A percentile compares a stretch with the other conserved stretches of the same genome.
Conservation (phyloP, 768 basidiomycete genomes). For the Leccinum pellstonianum region DNA sequence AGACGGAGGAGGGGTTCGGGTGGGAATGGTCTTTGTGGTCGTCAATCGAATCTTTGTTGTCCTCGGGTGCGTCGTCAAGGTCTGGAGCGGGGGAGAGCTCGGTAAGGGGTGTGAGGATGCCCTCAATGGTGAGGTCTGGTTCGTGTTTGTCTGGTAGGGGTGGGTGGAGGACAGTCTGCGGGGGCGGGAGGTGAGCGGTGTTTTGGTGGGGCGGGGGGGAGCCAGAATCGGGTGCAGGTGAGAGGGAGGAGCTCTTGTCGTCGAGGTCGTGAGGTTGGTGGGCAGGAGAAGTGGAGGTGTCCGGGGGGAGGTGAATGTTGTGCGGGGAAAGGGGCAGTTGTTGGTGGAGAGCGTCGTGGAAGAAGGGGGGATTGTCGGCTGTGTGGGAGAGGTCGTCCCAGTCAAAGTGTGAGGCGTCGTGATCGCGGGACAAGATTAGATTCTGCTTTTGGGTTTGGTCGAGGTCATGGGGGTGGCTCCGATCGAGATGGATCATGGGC, state of each 20-base stretch:
- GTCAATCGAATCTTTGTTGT: constrained; percentile 37
- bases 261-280: constrained; percentile 23
- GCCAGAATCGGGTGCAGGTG: constrained; percentile 50
- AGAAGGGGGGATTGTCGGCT: constrained; percentile 24
- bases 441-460: constrained; percentile 40
- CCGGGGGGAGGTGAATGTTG: constrained; percentile 13
- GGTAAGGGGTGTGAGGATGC: constrained; percentile 64
- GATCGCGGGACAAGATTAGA: constrained; percentile 42
- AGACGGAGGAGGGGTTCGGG: constrained; percentile 16
- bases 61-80: constrained; percentile 41
- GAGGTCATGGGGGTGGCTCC: constrained; percentile 44
- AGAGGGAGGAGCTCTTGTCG: constrained; percentile 56
- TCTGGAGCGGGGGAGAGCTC: constrained; percentile 71
- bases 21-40: constrained; percentile 23
- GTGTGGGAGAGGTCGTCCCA: constrained; percentile 35
- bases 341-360: constrained; percentile 27
- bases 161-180: constrained; percentile 17
- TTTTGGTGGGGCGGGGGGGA: constrained; percentile 35
- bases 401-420: constrained; percentile 32
- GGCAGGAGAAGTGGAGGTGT: constrained; percentile 8
- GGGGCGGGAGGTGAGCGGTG: constrained; percentile 17
- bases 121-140: constrained; percentile 35
- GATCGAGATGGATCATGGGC: constrained; percentile 56
- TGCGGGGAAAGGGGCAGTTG: constrained; percentile 21
- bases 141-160: constrained; percentile 31